Evolutionary conservation across 2,329 filamentous ascomycete species (phyloP), one percentile per base, ranked within the genome.

Genomic region (Xylariaceae sp.): DNA sequence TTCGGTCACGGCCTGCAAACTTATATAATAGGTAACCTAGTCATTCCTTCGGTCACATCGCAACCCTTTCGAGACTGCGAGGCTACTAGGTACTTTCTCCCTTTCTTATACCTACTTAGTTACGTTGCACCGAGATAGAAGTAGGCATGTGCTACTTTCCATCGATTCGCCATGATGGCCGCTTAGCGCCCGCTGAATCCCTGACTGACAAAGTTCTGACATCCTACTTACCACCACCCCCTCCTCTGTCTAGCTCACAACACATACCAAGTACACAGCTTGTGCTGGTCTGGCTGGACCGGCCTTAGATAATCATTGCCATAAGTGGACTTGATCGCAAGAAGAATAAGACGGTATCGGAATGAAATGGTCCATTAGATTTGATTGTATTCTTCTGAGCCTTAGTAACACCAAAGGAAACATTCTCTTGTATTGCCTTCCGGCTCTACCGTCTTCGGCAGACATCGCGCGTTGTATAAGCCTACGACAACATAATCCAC

Each of bases 161-260:
- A 53, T 23, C 50, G 55, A 49, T 58, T 52, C 55, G 53, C 52
- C 50, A 52, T 18, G 44, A 44, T 29, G 32, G 26, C 48, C 32
- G 21, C 19, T 20, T 52, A 50, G 51, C 44, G 43, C 41, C 57
- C 46, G 42, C 49, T 48, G 42, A 46, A 50, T 60, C 49, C 58
- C 47, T 58, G 32, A 37, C 47, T 58, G 32, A 37, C 32, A 37
- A 37, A 37, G 32, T 37, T 37, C 32, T 37, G 32, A 37, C 32
- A 37, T 26, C 40, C 41, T 29, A 16, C 44, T 21, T 45, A 47
- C 48, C 50, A 40, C 49, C 47, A 45, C 52, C 57, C 58, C 60
- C 60, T 60, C 59, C 44, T 63, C 61, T 60, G 56, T 55, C 60
- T 59, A 61, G 60, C 49, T 58, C 44, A 50, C 47, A 61, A 59